Evolutionary conservation across 169 alveolate species (phyloP), one percentile per base, ranked within the genome.

Genomic region (Prorocentrum cordatum): DNA sequence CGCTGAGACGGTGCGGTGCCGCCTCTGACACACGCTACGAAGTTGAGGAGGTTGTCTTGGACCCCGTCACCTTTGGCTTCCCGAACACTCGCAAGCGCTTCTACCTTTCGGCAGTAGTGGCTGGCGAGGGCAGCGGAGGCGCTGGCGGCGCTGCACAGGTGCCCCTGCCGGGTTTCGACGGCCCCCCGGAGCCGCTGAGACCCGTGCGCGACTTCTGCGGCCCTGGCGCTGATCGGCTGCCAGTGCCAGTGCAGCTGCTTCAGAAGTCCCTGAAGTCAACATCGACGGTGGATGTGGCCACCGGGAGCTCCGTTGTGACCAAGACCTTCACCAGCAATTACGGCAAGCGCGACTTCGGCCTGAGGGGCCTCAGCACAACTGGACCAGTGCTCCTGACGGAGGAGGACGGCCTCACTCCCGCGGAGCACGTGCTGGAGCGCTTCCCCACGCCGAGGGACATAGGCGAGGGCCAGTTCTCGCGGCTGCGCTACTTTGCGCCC

Each of bases 81-180:
- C 85, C 85, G 66, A 73, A 73, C 70, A 47, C 70, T 10, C 85
- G 85, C 20, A 36, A 14, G 36, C 85, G 85, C 35, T 73, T 73
- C 58, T 73, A 73, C 70, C 45, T 73, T 10, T 2, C 50, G 20
- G 85, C 85, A 2, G 32, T 36, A 20, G 59, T 2, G 32, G 35
- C 14, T 9, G 22, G 4, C 6, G 20, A 3, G 75, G 22, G 16
- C 32, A 14, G 2, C 18, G 20, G 14, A 18, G 29, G 31, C 32
- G 12, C 47, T 12, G 18, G 12, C 47, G 47, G 18, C 18, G 47
- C 47, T 5, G 47, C 47, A 12, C 18, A 38, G 12, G 47, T 38
- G 47, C 18, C 5, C 47, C 47, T 38, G 47, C 18, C 5, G 47
- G 47, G 12, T 5, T 12, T 38, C 47, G 47, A 12, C 12, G 47